phyloP scores from a whole-genome alignment of 1,284 basidiomycete species.

The Sporisorium iseilematis-ciliati region DNA sequence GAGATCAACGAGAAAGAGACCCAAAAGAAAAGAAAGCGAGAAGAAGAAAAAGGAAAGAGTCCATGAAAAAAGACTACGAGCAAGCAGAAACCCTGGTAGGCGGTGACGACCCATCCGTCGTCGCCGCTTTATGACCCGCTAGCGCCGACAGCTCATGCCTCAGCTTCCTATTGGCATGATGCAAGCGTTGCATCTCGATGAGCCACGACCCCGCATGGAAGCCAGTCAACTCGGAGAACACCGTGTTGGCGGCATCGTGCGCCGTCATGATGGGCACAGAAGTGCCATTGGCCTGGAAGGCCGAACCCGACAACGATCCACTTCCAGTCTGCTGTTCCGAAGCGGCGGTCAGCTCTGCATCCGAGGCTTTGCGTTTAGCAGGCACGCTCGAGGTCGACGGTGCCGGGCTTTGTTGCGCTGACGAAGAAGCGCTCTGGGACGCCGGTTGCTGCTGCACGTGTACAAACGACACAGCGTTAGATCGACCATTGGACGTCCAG shows the following conservation, averaged over 20 bases:
- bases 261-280: slow-evolving; percentile 36
- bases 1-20: background rate
- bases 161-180: slow-evolving; percentile 39
- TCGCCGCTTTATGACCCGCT: background rate
- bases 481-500: slow-evolving; percentile 50
- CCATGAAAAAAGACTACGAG: background rate
- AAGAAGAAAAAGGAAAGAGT: background rate
- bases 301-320: slow-evolving; percentile 30
- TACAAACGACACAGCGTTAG: slow-evolving; percentile 39
- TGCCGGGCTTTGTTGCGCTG: background rate
- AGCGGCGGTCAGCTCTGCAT: slow-evolving; percentile 2
- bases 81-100: slow-evolving; percentile 14
- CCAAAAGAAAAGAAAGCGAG: background rate
- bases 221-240: slow-evolving; percentile 44
- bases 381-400: slow-evolving; percentile 3
- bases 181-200: slow-evolving; percentile 52
- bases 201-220: slow-evolving; percentile 46
- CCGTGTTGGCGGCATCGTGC: slow-evolving; percentile 38
- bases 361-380: slow-evolving; percentile 33
- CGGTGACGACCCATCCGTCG: background rate
- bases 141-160: slow-evolving; percentile 38
- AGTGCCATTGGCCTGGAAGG: slow-evolving; percentile 18
- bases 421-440: background rate
- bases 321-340: slow-evolving; percentile 10
- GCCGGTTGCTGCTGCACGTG: slow-evolving; percentile 40